Conservation (phyloP, 1,284 basidiomycete genomes). For the Tilletia caries region DNA sequence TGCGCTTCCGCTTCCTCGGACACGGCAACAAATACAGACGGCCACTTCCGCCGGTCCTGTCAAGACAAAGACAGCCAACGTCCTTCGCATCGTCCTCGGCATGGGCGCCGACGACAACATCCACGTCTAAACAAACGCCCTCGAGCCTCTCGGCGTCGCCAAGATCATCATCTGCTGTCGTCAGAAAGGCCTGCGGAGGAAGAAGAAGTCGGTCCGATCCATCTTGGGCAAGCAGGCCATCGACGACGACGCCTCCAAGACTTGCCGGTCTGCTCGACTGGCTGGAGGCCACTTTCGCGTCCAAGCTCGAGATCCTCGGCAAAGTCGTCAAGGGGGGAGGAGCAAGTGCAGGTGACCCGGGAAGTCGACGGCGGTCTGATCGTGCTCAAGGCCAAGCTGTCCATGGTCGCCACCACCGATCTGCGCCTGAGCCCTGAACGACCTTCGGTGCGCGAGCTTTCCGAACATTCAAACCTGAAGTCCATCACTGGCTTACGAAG, state of each 20-base stretch:
- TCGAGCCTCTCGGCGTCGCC: conserved; percentile 82
- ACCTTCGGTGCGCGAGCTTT: too few species aligned
- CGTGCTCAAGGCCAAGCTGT: too few species aligned
- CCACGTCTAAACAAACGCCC: conserved; percentile 72
- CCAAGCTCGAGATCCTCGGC: conserved; percentile 69
- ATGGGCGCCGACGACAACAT: conserved; percentile 95
- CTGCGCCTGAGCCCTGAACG: too few species aligned
- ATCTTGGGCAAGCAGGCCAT: conserved; percentile 98
- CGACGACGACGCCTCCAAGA: conserved; percentile 94
- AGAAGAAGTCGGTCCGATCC: conserved; percentile 71
- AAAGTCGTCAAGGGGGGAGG: conserved; percentile 64
- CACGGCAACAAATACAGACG: too few species aligned
- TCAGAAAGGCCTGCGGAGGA: conserved; percentile 60
- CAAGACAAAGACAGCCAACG: conserved; percentile 84
- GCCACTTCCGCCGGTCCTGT: conserved; percentile 88
- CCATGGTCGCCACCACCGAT: too few species aligned
- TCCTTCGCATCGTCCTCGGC: conserved; percentile 88
- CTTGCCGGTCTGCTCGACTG: conserved; percentile 89
- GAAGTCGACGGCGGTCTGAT: conserved; percentile 95
- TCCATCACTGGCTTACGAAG: too few species aligned
- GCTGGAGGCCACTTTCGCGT: conserved; percentile 93
- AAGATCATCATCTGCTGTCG: conserved; percentile 75
- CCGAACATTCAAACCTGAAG: too few species aligned
- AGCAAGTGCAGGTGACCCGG: conserved; percentile 71
- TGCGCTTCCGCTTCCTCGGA: too few species aligned